Conservation (phyloP, 768 basidiomycete species). For the Lactifluus hygrophoroides region DNA sequence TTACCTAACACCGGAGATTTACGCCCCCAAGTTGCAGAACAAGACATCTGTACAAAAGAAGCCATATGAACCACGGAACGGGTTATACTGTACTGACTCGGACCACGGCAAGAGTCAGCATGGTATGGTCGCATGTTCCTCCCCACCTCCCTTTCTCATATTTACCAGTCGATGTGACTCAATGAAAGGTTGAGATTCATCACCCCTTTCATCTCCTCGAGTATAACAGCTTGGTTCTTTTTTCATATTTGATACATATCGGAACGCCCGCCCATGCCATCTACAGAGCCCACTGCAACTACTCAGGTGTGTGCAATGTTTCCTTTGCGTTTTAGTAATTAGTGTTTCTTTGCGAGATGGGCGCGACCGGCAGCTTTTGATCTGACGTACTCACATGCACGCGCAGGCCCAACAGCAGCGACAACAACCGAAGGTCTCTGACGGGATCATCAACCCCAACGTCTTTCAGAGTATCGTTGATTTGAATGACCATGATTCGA, state of each 20-base stretch:
- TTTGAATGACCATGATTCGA: conserved; percentile 8
- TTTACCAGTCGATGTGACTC: not conserved
- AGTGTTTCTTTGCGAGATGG: too few species aligned
- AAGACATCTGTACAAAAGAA: conserved; percentile 1
- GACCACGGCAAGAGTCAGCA: not conserved
- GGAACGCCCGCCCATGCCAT: too few species aligned
- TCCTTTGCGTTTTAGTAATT: too few species aligned
- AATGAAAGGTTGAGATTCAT: not conserved
- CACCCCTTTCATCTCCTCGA: not conserved
- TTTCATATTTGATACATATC: too few species aligned
- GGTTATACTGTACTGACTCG: not conserved
- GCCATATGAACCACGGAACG: conserved; percentile 5
- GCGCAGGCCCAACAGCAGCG: not conserved
- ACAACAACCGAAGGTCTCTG: not conserved
- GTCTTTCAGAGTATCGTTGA: conserved; percentile 10
- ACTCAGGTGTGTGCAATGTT: not conserved
- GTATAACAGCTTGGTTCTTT: not conserved
- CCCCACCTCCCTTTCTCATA: not conserved
- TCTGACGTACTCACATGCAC: not conserved
- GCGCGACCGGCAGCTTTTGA: not conserved
- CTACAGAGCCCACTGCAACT: not conserved
- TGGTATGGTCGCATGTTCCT: not conserved
- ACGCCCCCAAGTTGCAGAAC: not conserved
- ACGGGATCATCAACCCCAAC: conserved; percentile 3
- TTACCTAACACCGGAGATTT: not conserved